Evolutionary conservation across 768 basidiomycete genomes (phyloP).

Genomic region (Rubroboletus pulcherrimus): DNA sequence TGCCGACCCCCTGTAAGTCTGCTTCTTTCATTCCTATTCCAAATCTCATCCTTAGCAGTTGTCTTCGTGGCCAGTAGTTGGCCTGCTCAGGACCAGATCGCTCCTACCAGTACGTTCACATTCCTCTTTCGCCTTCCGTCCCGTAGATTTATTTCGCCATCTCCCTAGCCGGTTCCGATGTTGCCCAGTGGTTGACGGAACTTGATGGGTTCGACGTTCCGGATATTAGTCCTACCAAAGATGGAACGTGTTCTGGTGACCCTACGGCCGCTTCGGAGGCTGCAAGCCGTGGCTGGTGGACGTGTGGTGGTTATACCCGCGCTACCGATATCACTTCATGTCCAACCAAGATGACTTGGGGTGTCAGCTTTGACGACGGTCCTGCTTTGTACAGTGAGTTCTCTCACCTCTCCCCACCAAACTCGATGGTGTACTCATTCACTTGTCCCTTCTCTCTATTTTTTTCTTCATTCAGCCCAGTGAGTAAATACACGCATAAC

Average conservation of each 20-base stretch:
- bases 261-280: slow-evolving; percentile 53
- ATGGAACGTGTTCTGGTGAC: slow-evolving; percentile 68
- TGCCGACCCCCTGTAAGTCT: slow-evolving; percentile 62
- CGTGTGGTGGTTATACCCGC: slow-evolving; percentile 72
- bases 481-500: slow-evolving; percentile 25
- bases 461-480: slow-evolving; percentile 43
- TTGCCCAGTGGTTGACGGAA: slow-evolving; percentile 73
- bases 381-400: slow-evolving; percentile 76
- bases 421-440: slow-evolving; percentile 4
- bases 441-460: neutral
- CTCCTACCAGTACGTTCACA: slow-evolving; percentile 49
- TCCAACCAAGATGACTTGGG: slow-evolving; percentile 70
- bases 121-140: neutral
- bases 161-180: slow-evolving; percentile 38
- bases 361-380: slow-evolving; percentile 85
- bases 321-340: slow-evolving; percentile 60
- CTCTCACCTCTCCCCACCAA: neutral
- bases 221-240: slow-evolving; percentile 51
- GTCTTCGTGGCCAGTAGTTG: slow-evolving; percentile 46
- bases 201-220: slow-evolving; percentile 71
- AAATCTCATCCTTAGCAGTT: slow-evolving; percentile 32
- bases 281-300: slow-evolving; percentile 82
- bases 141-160: neutral
- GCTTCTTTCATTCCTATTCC: neutral
- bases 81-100: slow-evolving; percentile 60